Evolutionary conservation across 2,329 filamentous ascomycete species (phyloP), one percentile per base, ranked within the genome.

Genomic region (Alternaria panax): DNA sequence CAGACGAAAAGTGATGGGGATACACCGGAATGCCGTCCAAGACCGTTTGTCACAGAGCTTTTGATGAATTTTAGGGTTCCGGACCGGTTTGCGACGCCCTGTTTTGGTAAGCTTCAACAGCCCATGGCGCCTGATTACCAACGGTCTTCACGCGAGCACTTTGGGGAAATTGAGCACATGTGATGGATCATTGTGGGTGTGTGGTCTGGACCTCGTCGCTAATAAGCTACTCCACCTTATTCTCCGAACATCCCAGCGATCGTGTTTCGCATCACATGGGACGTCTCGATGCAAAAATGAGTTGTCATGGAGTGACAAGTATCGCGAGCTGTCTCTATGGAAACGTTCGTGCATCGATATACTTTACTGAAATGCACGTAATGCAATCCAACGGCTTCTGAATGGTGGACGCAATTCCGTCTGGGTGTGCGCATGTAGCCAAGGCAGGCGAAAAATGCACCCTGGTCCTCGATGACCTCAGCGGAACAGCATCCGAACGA

Each of bases 161-260:
- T 36, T 14, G 41, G 40, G 40, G 48, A 43, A 57, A 28, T 27
- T 32, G 30, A 43, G 54, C 54, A 57, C 41, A 36, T 54, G 48
- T 51, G 4, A 22, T 38, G 14, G 40, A 45, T 53, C 24, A 48
- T 25, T 16, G 40, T 47, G 40, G 54, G 30, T 16, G 24, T 16
- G 32, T 41, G 48, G 50, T 57, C 54, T 57, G 54, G 54, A 57
- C 54, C 40, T 41, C 18, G 40, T 51, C 14, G 48, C 50, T 57
- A 54, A 57, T 54, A 16, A 57, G 7, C 24, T 28, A 45, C 54
- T 47, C 54, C 54, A 47, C 54, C 41, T 27, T 38, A 18, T 45
- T 27, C 42, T 54, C 54, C 41, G 41, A 53, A 7, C 40, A 57
- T 57, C 48, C 48, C 41, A 32, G 54, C 48, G 50, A 53, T 57